Conservation (phyloP, 2,329 filamentous ascomycete genomes). For the Scedosporium apiospermum region DNA sequence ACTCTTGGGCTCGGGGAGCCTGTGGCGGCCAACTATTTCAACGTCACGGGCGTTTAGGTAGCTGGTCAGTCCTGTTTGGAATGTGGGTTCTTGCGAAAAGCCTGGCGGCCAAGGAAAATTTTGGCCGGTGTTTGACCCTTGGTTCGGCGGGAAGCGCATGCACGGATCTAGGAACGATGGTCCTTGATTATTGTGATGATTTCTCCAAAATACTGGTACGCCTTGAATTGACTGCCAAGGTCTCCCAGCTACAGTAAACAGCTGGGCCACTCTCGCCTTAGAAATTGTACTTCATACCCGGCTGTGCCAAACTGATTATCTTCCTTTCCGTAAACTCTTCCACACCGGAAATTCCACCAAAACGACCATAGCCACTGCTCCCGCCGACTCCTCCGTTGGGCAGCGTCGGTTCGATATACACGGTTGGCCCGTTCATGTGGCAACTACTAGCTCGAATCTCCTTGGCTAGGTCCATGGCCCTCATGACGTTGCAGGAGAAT, state of each 20-base stretch:
- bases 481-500: slow-evolving; percentile 52
- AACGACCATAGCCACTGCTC: slow-evolving; percentile 32
- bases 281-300: slow-evolving; percentile 16
- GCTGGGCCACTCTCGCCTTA: background rate
- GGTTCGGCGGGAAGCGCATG: background rate
- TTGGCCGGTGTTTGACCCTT: background rate
- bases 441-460: slow-evolving; percentile 45
- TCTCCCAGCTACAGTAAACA: no score
- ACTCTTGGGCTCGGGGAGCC: background rate
- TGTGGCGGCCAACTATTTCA: slow-evolving; percentile 4
- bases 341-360: slow-evolving; percentile 23
- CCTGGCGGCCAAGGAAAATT: no score
- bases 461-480: slow-evolving; percentile 40
- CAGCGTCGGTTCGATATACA: slow-evolving; percentile 30
- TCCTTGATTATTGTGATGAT: no score
- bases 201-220: no score
- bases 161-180: no score
- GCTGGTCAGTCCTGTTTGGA: background rate
- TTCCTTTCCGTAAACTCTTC: slow-evolving; percentile 26
- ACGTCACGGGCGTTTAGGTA: slow-evolving; percentile 4
- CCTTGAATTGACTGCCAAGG: no score
- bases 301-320: slow-evolving; percentile 21
- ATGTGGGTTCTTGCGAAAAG: no score
- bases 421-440: slow-evolving; percentile 32
- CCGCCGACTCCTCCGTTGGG: slow-evolving; percentile 31